Percentiles rank a stretch among this genome's conserved stretches.
Evolutionary conservation across 805 yeast genomes (phyloP).

Genomic region (Cephaloascus albidus): DNA sequence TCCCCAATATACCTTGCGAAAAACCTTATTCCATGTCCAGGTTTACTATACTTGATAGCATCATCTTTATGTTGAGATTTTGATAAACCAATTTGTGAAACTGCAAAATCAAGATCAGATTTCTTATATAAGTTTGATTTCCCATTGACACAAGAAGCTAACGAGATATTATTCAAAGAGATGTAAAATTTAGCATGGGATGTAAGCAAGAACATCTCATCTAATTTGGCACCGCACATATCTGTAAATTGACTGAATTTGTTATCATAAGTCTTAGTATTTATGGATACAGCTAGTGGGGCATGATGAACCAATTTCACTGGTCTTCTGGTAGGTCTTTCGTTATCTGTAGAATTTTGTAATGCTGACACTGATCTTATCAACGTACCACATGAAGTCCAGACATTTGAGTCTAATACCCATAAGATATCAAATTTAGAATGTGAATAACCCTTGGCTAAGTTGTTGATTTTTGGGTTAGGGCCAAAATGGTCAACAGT

Average conservation of each 20-base stretch:
- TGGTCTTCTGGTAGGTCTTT: constrained; percentile 23
- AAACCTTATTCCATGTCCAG: constrained; percentile 47
- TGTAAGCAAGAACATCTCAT: constrained; percentile 77
- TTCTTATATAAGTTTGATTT: constrained; percentile 73
- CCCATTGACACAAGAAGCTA: constrained; percentile 90
- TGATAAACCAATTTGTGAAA: constrained; percentile 22
- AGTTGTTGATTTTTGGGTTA: constrained; percentile 81
- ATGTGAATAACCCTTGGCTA: constrained; percentile 65
- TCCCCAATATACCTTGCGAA: constrained; percentile 84
- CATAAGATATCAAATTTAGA: constrained; percentile 72
- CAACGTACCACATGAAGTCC: constrained; percentile 61
- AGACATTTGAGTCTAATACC: constrained; percentile 82
- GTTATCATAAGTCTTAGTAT: too few relatives aligned
- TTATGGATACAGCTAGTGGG: constrained; percentile 50
- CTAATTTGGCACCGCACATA: constrained; percentile 53
- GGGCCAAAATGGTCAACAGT: constrained; percentile 55
- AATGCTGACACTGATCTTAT: constrained; percentile 51
- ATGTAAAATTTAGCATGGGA: constrained; percentile 82
- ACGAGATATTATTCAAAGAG: constrained; percentile 59
- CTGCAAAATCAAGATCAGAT: constrained; percentile 54
- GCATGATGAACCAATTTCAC: constrained; percentile 74
- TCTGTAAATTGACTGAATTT: constrained; percentile 10
- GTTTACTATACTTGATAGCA: neutral
- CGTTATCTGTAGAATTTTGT: constrained; percentile 42
- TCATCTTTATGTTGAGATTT: constrained; percentile 1